phyloP scores from a whole-genome alignment of 805 yeast genomes.

The Starmerella bacillaris region DNA sequence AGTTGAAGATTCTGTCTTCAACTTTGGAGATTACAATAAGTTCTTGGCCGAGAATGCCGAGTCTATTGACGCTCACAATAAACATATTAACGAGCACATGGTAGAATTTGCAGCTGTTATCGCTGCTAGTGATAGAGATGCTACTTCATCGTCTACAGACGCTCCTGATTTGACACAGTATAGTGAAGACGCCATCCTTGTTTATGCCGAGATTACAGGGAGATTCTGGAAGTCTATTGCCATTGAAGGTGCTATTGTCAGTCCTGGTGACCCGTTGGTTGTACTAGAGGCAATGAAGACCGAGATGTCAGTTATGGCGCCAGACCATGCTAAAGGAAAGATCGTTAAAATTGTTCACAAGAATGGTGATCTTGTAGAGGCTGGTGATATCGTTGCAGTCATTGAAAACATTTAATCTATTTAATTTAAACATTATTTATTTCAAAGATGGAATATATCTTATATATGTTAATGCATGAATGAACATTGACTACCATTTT shows the following conservation, averaged over 20 bases:
- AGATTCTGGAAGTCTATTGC: conserved; percentile 86
- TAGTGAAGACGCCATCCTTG: conserved; percentile 63
- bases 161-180: conserved; percentile 34
- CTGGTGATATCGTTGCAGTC: conserved; percentile 88
- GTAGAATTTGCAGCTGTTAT: conserved; percentile 75
- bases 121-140: conserved; percentile 27
- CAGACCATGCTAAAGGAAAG: conserved; percentile 23
- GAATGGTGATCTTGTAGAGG: conserved; percentile 91
- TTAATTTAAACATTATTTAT: no score
- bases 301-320: conserved; percentile 73
- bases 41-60: conserved; percentile 62
- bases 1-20: conserved; percentile 60
- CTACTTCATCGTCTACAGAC: conserved; percentile 16
- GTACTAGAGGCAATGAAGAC: conserved; percentile 98
- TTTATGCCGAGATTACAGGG: conserved; percentile 92
- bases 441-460: no score
- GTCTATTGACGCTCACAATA: conserved; percentile 38
- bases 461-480: no score
- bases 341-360: conserved; percentile 33
- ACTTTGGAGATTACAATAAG: conserved; percentile 54
- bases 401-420: no score
- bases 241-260: conserved; percentile 55
- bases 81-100: conserved; percentile 47
- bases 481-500: no score
- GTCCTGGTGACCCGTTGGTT: conserved; percentile 59